Evolutionary conservation across 116 monocot genomes (phyloP), one percentile per base, ranked within the genome.

Genomic region (Cymodocea nodosa): DNA sequence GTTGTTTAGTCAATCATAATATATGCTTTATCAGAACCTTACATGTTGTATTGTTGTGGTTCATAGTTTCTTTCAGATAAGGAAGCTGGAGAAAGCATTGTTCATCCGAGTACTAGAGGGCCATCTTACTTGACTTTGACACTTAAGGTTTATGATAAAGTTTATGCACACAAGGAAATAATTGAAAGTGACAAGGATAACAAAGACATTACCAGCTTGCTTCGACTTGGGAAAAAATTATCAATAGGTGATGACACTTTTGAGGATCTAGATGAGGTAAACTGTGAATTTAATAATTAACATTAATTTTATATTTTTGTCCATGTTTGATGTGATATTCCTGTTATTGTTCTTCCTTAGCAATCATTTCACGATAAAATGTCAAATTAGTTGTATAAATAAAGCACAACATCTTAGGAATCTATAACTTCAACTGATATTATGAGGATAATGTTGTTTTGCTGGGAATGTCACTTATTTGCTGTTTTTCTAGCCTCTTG

Each of bases 181-280:
- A 69, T 68, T 70, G 98, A 98, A 71, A 68, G 89, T 65, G 85
- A 81, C 69, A 98, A 98, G 80, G 98, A 92, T 84, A 88, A 84
- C 68, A 88, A 89, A 68, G 92, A 98, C 70, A 86, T 98, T 30
- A 84, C 98, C 52, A 98, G 98, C 56, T 80, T 98, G 65, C 92
- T 98, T 75, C 92, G 98, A 56, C 70, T 98, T 55, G 98, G 98
- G 39, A 98, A 98, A 71, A 88, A 91, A 51, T 67, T 98, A 59
- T 80, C 70, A 25, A 98, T 98, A 66, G 98, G 86, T 24, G 71
- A 84, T 50, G 82, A 84, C 48, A 84, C 83, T 44, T 98, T 92
- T 80, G 98, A 92, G 71, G 89, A 98, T 76, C 86, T 98, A 49
- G 98, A 92, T 84, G 98, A 98, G 89, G 98, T 98, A 50, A 62